A percentile compares a stretch with the other conserved stretches of the same genome.
Evolutionary conservation across 1,284 basidiomycete species (phyloP).

Genomic region (Trametes sp.): DNA sequence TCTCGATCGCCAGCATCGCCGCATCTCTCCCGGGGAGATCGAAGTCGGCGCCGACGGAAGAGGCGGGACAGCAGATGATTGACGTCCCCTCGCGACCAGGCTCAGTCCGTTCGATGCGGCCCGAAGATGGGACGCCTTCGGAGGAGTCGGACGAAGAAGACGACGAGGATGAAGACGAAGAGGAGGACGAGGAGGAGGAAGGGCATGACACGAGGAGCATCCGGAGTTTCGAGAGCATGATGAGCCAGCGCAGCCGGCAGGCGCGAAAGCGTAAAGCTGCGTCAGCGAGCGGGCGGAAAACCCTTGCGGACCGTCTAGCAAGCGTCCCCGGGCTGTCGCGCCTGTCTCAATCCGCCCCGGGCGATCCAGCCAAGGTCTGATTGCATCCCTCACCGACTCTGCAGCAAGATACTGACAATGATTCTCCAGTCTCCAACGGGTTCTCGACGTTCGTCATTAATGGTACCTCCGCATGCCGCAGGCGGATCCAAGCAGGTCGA

Average conservation of each 20-base stretch:
- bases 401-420: not conserved
- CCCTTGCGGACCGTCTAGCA: slow-evolving; percentile 78
- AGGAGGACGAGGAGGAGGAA: slow-evolving; percentile 47
- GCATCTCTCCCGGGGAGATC: slow-evolving; percentile 60
- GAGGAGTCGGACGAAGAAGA: slow-evolving; percentile 42
- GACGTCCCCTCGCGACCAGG: slow-evolving; percentile 65
- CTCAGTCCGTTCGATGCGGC: slow-evolving; percentile 53
- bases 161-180: slow-evolving; percentile 41
- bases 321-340: slow-evolving; percentile 68
- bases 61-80: slow-evolving; percentile 71
- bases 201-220: slow-evolving; percentile 73
- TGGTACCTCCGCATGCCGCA: slow-evolving; percentile 40
- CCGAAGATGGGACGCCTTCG: slow-evolving; percentile 42
- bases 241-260: slow-evolving; percentile 58
- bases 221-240: slow-evolving; percentile 84
- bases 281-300: slow-evolving; percentile 54
- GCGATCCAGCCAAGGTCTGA: slow-evolving; percentile 37
- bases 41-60: slow-evolving; percentile 48
- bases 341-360: slow-evolving; percentile 41
- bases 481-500: slow-evolving; percentile 42
- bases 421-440: slow-evolving; percentile 51
- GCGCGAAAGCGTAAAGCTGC: slow-evolving; percentile 40
- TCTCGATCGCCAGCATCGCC: slow-evolving; percentile 83
- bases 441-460: slow-evolving; percentile 56
- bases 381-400: not conserved